Evolutionary conservation across 768 basidiomycete genomes (phyloP).

Genomic region (Boletus vinaceobasis): DNA sequence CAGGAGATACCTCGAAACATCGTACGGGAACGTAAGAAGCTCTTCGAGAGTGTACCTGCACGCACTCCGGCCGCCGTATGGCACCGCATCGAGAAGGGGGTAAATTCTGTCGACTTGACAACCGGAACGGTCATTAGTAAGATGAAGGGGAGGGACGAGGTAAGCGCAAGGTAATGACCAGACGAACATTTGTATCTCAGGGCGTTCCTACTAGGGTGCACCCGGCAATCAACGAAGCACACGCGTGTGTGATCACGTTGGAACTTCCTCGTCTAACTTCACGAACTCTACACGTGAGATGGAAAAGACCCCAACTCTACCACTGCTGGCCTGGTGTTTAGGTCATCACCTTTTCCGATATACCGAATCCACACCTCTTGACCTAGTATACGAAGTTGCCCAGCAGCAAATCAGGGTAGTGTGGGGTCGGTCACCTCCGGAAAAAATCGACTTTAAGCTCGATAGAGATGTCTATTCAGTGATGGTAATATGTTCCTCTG

Average conservation of each 20-base stretch:
- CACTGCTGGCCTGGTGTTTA: constrained; percentile 28
- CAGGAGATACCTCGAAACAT: constrained; percentile 17
- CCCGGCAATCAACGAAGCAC: not conserved
- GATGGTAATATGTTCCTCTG: constrained; percentile 11
- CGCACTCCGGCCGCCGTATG: constrained; percentile 6
- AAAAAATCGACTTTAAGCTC: constrained; percentile 15
- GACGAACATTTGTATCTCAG: constrained; percentile 2
- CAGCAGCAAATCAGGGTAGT: constrained; percentile 9
- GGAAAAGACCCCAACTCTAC: constrained; percentile 9
- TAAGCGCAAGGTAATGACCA: constrained; percentile 10
- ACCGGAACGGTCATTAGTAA: not conserved
- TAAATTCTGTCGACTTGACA: constrained; percentile 5
- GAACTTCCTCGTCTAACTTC: constrained; percentile 29
- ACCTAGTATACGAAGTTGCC: constrained; percentile 12
- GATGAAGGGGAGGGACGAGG: constrained; percentile 28
- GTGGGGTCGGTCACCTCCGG: constrained; percentile 7
- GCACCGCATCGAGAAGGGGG: not conserved
- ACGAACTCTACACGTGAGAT: constrained; percentile 13
- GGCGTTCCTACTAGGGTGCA: constrained; percentile 3
- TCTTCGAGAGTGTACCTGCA: constrained; percentile 9
- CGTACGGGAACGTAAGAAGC: constrained; percentile 5
- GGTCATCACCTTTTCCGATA: constrained; percentile 19
- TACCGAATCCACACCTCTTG: constrained; percentile 8
- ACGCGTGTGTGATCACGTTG: constrained; percentile 15
- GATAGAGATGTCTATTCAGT: constrained; percentile 9